Conservation (phyloP, 805 yeast genomes). For the Candida michaelii region DNA sequence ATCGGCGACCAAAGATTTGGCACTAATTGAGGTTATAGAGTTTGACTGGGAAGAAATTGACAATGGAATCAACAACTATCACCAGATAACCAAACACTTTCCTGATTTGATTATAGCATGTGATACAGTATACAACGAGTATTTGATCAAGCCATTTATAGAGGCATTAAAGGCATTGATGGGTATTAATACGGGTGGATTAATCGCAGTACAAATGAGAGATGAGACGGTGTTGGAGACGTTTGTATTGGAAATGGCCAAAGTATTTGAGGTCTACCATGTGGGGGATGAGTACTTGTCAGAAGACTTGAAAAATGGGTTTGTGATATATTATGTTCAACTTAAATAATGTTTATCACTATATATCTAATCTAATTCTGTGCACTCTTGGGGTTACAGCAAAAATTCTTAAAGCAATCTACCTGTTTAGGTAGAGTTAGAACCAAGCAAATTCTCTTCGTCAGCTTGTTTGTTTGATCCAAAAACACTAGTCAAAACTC, state of each 20-base stretch:
- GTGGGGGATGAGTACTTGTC: slow-evolving; percentile 33
- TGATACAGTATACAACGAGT: slow-evolving; percentile 68
- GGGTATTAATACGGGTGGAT: slow-evolving; percentile 34
- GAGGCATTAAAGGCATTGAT: slow-evolving; percentile 39
- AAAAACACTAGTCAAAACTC: not conserved
- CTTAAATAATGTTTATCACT: too few species aligned
- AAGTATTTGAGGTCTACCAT: slow-evolving; percentile 33
- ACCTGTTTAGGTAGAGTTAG: too few species aligned
- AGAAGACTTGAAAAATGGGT: slow-evolving; percentile 39
- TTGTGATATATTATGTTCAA: slow-evolving; percentile 40
- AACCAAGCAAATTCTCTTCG: slow-evolving; percentile 9
- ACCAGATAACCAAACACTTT: slow-evolving; percentile 9
- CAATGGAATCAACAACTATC: slow-evolving; percentile 27
- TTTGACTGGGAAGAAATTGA: slow-evolving; percentile 62
- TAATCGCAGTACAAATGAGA: slow-evolving; percentile 54
- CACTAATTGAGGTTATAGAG: slow-evolving; percentile 46
- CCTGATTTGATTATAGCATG: slow-evolving; percentile 59
- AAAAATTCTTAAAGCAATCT: too few species aligned
- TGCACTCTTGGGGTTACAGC: too few species aligned
- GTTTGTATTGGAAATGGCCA: slow-evolving; percentile 37
- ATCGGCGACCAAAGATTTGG: slow-evolving; percentile 1
- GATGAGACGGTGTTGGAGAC: slow-evolving; percentile 49
- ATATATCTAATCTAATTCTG: too few species aligned
- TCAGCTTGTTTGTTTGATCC: not conserved
- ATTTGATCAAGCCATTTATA: slow-evolving; percentile 50